phyloP scores from a whole-genome alignment of 495 filamentous ascomycete genomes.

The Aspergillus bertholletiae region DNA sequence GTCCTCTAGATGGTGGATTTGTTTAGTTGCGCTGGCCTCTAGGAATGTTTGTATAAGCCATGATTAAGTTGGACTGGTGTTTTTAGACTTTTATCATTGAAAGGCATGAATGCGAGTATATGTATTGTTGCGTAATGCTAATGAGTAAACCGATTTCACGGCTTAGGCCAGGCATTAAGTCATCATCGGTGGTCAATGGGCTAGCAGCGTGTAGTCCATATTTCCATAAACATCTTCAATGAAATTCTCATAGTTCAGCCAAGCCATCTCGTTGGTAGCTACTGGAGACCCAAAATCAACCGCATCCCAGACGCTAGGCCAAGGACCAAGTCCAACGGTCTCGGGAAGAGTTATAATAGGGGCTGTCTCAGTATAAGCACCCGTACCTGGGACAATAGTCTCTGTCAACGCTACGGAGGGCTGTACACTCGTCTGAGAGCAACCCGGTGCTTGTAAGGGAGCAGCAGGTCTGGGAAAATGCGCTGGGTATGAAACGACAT shows the following conservation, averaged over 20 bases:
- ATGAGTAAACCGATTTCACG: not conserved
- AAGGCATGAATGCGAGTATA: not conserved
- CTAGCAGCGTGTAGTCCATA: conserved; percentile 8
- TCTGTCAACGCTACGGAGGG: not conserved
- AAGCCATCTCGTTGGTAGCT: conserved; percentile 19
- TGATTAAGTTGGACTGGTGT: not conserved
- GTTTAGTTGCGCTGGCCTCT: not conserved
- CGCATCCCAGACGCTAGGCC: conserved; percentile 31
- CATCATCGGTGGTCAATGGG: not conserved
- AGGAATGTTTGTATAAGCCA: no score
- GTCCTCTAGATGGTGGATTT: not conserved
- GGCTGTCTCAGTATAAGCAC: not conserved
- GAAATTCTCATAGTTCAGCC: conserved; percentile 34
- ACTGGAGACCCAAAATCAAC: conserved; percentile 19
- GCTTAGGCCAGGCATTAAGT: not conserved
- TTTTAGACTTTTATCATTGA: conserved; percentile 2
- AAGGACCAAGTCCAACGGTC: conserved; percentile 2
- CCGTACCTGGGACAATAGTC: not conserved
- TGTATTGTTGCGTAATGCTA: not conserved
- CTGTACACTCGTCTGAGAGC: conserved; percentile 4
- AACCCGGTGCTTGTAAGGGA: not conserved
- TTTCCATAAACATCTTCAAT: conserved; percentile 30
- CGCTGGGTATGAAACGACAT: not conserved
- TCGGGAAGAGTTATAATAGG: not conserved
- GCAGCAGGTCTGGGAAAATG: not conserved